Base-by-base conservation (phyloP, 306 rosid genomes). In the Cicer pinnatifidum region DNA sequence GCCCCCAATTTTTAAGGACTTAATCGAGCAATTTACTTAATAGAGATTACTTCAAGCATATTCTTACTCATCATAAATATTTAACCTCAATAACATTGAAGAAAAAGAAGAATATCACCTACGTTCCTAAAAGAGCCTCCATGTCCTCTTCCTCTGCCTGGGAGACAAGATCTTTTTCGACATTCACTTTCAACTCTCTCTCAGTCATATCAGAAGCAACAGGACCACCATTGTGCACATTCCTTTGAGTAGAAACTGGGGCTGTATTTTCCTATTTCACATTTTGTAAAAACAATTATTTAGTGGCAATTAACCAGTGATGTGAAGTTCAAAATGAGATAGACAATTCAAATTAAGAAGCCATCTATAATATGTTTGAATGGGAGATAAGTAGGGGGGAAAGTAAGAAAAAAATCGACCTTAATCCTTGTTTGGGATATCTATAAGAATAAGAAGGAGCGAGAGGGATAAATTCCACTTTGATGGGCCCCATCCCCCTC, bases 71-170 rank as follows among this genome's bases (percentile, higher is more conserved):
- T 63, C 72, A 73, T 17, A 7, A 59, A 69, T 23, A 69, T 62
- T 78, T 13, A 75, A 52, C 59, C 67, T 57, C 41, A 63, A 73
- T 74, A 62, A 6, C 60, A 73, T 74, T 84, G 64, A 65, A 76
- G 54, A 53, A 43, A 47, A 46, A 58, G 72, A 82, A 56, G 68
- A 58, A 62, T 57, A 82, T 67, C 71, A 88, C 95, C 52, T 90
- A 94, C 99, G 93, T 94, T 81, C 93, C 99, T 85, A 94, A 78
- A 80, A 94, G 99, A 47, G 97, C 97, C 81, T 94, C 97, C 92
- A 94, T 91, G 83, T 94, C 99, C 88, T 94, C 99, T 83, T 94
- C 99, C 89, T 94, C 99, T 46, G 96, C 98, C 81, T 94, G 99
- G 20, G 97, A 94, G 72, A 91, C 99, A 76, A 94, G 99, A 62